Evolutionary conservation across 1,284 basidiomycete genomes (phyloP), one percentile per base, ranked within the genome.

Genomic region (Fistulina hepatica): DNA sequence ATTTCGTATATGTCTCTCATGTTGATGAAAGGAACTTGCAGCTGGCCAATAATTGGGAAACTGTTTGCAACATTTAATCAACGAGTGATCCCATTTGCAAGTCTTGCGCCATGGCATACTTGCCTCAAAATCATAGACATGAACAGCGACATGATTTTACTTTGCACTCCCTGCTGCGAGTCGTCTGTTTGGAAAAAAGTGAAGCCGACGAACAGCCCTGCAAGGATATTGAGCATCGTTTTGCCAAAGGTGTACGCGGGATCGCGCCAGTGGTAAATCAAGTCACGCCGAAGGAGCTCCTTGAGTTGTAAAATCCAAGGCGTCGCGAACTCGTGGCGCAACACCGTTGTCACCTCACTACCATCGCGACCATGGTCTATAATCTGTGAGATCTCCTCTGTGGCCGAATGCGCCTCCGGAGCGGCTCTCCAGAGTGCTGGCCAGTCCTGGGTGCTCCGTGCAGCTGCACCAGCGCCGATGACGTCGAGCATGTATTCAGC

Each of bases 101-200:
- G n/a, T n/a, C n/a, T n/a, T n/a, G n/a, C n/a, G n/a, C n/a, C n/a
- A n/a, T n/a, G n/a, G n/a, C n/a, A n/a, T n/a, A n/a, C n/a, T n/a
- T n/a, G n/a, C n/a, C n/a, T n/a, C n/a, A n/a, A n/a, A n/a, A n/a
- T n/a, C n/a, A n/a, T n/a, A n/a, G n/a, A n/a, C n/a, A n/a, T n/a
- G n/a, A n/a, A n/a, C n/a, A n/a, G n/a, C n/a, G 64, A 62, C 39
- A 91, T 91, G 27, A 91, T 70, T 57, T 89, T 84, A 58, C 85
- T 84, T 55, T 90, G 85, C 0, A 80, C 76, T 33, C 83, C 86
- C 44, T 78, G 74, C 34, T 79, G 67, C 3, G 71, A 68, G 37
- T 74, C 63, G 40, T 76, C 72, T 2, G 81, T 61, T 41, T 77
- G 64, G 68, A 68, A 91, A 65, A 90, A 67, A 43, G 54, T 71